Base-by-base conservation (phyloP, 441 rosid genomes). In the Syzygium syzygioides region DNA sequence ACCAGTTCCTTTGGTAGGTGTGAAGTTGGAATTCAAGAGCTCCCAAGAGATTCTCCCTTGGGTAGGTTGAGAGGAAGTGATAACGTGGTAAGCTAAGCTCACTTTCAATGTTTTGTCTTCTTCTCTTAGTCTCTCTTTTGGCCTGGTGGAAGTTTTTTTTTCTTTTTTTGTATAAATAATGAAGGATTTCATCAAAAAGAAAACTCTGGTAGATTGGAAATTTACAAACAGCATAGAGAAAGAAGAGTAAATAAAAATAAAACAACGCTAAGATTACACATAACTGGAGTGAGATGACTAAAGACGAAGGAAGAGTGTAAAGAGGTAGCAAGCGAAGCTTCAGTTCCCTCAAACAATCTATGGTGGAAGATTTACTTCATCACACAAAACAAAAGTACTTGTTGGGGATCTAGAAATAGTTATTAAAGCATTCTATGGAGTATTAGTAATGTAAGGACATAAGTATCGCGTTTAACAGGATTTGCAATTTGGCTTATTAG, bases 11-110 rank as follows among this genome's bases (percentile, higher is more conserved):
- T 32, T 55, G 28, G 90, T 90, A 98, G 99, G 87, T 95, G 97
- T 91, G 94, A 94, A 87, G 99, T 98, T 89, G 99, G 99, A 68
- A 94, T 98, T 91, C 95, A 95, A 93, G 99, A 98, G 91, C 95
- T 98, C 87, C 90, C 98, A 7, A 95, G 91, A 92, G 94, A 93
- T 88, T 97, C 98, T 10, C 92, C 99, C 84, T 87, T 98, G 93
- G 99, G 99, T 90, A 93, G 99, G 91, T 88, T 97, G 93, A 93
- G 95, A 91, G 99, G 99, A 93, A 95, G 99, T 88, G 99, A 97
- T 91, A 97, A 97, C 59, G 95, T 96, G 93, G 99, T 96, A 93
- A 91, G 94, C 68, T 96, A 93, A 91, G 94, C 68, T 86, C 37
- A 41, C 30, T 37, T 37, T 85, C 18, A 4, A 55, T 30, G 66